phyloP scores from a whole-genome alignment of 129 eudicot genomes.

The Solidago caesia region DNA sequence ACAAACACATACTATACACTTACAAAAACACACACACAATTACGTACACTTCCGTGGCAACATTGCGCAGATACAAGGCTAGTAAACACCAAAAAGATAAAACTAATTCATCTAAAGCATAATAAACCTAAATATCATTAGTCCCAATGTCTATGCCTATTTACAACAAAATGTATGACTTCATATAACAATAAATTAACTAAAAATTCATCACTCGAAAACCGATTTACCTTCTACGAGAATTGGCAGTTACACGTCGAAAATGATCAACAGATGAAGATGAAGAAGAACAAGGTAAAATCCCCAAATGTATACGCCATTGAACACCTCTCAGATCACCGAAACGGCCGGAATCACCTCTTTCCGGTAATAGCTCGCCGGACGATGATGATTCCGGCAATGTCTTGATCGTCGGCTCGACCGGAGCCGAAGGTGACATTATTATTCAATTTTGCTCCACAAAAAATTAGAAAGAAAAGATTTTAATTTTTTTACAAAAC shows the following conservation, averaged over 20 bases:
- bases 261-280: constrained; percentile 62
- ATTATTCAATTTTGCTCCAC: constrained; percentile 5
- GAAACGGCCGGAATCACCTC: constrained; percentile 33
- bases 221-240: constrained; percentile 61
- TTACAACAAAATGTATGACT: too few relatives aligned
- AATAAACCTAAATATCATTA: background rate
- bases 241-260: constrained; percentile 70
- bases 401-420: constrained; percentile 36
- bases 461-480: background rate
- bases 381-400: constrained; percentile 39
- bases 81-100: background rate
- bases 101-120: constrained; percentile 6
- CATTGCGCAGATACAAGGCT: too few relatives aligned
- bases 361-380: constrained; percentile 30
- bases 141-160: background rate
- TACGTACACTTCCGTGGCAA: too few relatives aligned
- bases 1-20: too few relatives aligned
- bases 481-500: background rate
- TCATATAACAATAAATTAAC: too few relatives aligned
- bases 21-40: too few relatives aligned
- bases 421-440: constrained; percentile 48
- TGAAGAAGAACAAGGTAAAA: constrained; percentile 51
- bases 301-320: constrained; percentile 94
- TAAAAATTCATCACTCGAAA: too few relatives aligned
- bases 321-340: constrained; percentile 70